Percentiles rank a stretch among this genome's conserved stretches.
phyloP scores from a whole-genome alignment of 2,329 filamentous ascomycete genomes.

The Cordyceps cicadae region DNA sequence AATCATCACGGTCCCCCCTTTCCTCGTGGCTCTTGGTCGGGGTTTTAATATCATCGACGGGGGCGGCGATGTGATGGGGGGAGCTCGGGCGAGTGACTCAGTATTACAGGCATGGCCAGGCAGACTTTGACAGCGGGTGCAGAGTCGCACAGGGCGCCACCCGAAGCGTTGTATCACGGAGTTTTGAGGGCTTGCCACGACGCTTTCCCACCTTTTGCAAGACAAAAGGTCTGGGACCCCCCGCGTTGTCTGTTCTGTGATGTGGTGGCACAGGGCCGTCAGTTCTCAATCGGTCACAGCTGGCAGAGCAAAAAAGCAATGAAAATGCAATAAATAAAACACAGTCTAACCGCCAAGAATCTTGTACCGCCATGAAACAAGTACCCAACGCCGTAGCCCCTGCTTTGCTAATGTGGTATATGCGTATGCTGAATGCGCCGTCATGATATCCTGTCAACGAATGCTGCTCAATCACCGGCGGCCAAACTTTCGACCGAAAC shows the following conservation, averaged over 20 bases:
- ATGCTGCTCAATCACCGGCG: not conserved
- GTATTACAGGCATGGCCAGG: not conserved
- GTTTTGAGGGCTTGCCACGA: not conserved
- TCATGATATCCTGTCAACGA: not conserved
- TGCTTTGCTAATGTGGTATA: not conserved
- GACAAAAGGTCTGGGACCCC: not conserved
- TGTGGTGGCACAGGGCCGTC: too few relatives aligned
- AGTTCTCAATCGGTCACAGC: too few relatives aligned
- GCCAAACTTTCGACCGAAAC: slow-evolving; percentile 41
- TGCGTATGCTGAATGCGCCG: not conserved
- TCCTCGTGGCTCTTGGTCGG: not conserved
- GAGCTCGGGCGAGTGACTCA: not conserved
- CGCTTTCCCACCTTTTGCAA: not conserved
- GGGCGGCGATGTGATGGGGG: too few relatives aligned
- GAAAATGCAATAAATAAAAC: too few relatives aligned
- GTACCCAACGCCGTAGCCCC: not conserved
- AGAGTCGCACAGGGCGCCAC: not conserved
- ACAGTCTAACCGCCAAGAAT: too few relatives aligned
- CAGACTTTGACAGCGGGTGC: not conserved
- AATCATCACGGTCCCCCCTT: not conserved
- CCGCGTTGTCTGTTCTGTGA: too few relatives aligned
- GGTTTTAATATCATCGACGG: not conserved
- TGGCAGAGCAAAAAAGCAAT: too few relatives aligned
- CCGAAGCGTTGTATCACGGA: not conserved
- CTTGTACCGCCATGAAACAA: not conserved